A percentile compares a stretch with the other conserved stretches of the same genome.
phyloP scores from a whole-genome alignment of 495 filamentous ascomycete genomes.

The Mycothermus thermophilus region DNA sequence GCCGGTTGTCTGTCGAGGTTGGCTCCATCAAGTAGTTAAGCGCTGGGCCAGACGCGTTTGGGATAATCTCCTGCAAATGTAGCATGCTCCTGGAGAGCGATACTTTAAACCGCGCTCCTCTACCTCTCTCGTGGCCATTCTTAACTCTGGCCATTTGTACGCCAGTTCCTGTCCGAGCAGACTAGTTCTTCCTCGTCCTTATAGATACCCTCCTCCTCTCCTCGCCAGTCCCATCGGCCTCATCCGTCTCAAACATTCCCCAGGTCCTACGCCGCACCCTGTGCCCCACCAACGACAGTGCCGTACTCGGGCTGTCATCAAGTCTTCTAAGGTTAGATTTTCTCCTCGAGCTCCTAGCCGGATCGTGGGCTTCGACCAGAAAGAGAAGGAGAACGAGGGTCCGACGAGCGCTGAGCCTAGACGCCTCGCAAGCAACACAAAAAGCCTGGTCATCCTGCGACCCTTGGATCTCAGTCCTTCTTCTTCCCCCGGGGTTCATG shows the following conservation, averaged over 20 bases:
- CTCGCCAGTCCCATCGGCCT: constrained; percentile 9
- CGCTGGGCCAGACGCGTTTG: too few relatives aligned
- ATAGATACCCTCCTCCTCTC: constrained; percentile 10
- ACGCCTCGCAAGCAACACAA: too few relatives aligned
- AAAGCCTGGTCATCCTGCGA: too few relatives aligned
- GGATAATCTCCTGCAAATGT: too few relatives aligned
- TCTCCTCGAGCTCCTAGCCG: background rate
- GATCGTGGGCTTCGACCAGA: too few relatives aligned
- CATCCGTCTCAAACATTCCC: constrained; percentile 8
- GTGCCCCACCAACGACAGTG: constrained; percentile 8
- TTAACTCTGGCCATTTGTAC: too few relatives aligned
- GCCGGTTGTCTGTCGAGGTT: too few relatives aligned
- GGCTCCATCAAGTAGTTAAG: too few relatives aligned
- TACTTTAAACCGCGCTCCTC: too few relatives aligned
- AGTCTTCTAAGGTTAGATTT: constrained; percentile 4
- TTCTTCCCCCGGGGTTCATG: too few relatives aligned
- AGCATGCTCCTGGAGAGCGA: too few relatives aligned
- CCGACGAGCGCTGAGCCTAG: background rate
- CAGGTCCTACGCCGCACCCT: constrained; percentile 12
- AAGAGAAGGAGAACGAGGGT: background rate
- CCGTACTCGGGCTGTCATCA: constrained; percentile 7
- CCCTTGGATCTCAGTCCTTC: too few relatives aligned
- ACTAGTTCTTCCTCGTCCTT: constrained; percentile 5
- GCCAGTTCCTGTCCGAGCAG: background rate
- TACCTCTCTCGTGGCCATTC: background rate